Base-by-base conservation (phyloP, 176 grass and related monocot genomes). In the Musa acuminata region DNA sequence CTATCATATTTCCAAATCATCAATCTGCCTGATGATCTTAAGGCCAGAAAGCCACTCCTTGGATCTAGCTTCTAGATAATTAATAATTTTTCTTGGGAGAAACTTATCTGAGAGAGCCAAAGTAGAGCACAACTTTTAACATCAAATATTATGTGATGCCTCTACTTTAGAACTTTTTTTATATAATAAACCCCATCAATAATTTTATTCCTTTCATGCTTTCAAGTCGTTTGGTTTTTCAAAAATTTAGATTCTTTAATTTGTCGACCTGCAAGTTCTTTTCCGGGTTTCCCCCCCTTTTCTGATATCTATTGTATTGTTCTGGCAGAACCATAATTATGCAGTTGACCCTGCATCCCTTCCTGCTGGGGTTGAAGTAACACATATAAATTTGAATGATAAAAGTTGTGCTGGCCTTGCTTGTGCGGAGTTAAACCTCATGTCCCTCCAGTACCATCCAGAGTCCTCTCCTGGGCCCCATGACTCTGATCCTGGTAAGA, bases 361-460 rank as follows among this genome's bases (percentile, higher is more conserved):
- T 66, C 94, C 94, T 48, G 79, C 81, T 84, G 94, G 90, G 14
- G 94, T 67, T 8, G 78, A 90, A 77, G 90, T 91, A 75, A 97
- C 94, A 0, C 94, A 97, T 23, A 71, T 97, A 83, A 97, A 97
- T 84, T 79, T 97, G 48, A 97, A 97, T 22, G 94, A 97, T 64
- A 78, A 90, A 80, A 97, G 90, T 57, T 97, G 94, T 52, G 94
- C 90, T 59, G 94, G 94, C 48, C 77, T 97, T 81, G 80, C 83
- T 54, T 93, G 80, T 70, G 67, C 89, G 19, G 86, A 85, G 69
- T 74, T 97, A 77, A 97, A 97, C 51, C 82, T 97, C 75, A 87
- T 97, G 94, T 97, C 94, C 79, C 90, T 97, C 74, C 94, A 97
- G 72, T 93, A 97, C 81, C 94, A 93, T 67, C 94, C 94, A 0